phyloP scores from a whole-genome alignment of 106 monocot species.

The Dendrobium catenatum region DNA sequence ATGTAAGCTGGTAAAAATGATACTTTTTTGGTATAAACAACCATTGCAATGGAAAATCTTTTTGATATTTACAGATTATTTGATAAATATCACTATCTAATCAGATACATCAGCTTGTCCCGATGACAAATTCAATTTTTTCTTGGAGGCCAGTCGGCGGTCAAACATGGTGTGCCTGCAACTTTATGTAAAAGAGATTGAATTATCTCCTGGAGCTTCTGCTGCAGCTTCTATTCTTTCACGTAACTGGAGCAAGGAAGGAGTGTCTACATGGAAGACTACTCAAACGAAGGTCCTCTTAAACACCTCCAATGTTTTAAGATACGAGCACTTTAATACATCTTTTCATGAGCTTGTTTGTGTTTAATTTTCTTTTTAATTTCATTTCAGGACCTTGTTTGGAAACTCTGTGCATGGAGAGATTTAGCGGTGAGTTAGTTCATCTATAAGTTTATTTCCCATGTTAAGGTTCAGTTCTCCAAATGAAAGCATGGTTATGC shows the following conservation, averaged over 20 bases:
- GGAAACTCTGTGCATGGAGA: conserved; percentile 87
- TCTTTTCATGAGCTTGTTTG: neutral
- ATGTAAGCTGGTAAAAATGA: neutral
- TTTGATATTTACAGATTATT: conserved; percentile 4
- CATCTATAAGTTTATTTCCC: neutral
- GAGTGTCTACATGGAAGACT: conserved; percentile 21
- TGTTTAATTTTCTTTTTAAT: conserved; percentile 3
- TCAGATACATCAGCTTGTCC: conserved; percentile 54
- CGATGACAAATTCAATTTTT: conserved; percentile 54
- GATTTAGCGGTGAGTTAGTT: conserved; percentile 81
- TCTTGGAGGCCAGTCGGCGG: conserved; percentile 64
- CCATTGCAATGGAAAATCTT: neutral
- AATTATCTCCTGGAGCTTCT: conserved; percentile 62
- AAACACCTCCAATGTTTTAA: neutral
- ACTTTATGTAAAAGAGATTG: conserved; percentile 81
- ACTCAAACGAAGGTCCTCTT: conserved; percentile 43
- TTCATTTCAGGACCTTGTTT: conserved; percentile 64
- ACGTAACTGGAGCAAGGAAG: conserved; percentile 49
- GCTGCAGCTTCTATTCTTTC: conserved; percentile 67
- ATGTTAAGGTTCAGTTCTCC: neutral
- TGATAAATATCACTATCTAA: conserved; percentile 25
- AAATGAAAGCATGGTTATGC: neutral
- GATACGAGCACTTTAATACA: neutral
- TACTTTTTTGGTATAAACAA: neutral
- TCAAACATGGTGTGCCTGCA: conserved; percentile 83